Evolutionary conservation across 1,284 basidiomycete species (phyloP).

Genomic region (Ustilago trichophora): DNA sequence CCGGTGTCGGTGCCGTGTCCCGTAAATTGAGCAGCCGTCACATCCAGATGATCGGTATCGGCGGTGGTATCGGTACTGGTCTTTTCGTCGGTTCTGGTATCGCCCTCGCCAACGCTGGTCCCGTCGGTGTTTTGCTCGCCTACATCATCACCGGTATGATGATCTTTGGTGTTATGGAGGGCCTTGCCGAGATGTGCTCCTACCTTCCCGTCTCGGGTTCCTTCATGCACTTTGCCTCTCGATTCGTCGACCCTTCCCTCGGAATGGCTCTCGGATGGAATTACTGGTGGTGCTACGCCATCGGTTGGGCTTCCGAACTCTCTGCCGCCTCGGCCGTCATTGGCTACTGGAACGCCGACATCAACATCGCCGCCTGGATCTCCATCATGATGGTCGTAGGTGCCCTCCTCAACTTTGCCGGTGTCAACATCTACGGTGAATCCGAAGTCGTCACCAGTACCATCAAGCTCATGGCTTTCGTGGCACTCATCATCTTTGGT

Average conservation of each 20-base stretch:
- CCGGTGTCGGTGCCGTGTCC: conserved; percentile 38
- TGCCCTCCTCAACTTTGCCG: conserved; percentile 53
- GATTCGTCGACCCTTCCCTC: conserved; percentile 73
- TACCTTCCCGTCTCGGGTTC: conserved; percentile 59
- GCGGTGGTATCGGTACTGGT: conserved; percentile 61
- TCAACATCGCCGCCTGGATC: conserved; percentile 56
- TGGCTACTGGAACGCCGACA: conserved; percentile 59
- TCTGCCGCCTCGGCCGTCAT: conserved; percentile 68
- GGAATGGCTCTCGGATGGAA: conserved; percentile 73
- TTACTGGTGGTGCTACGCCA: conserved; percentile 60
- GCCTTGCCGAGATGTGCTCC: conserved; percentile 58
- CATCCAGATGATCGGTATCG: conserved; percentile 58
- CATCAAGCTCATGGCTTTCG: conserved; percentile 72
- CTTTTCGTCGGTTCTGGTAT: conserved; percentile 57
- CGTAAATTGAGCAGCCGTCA: conserved; percentile 40
- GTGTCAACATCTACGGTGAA: conserved; percentile 68
- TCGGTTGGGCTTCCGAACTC: conserved; percentile 61
- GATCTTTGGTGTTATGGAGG: conserved; percentile 56
- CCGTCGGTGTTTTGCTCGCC: conserved; percentile 54
- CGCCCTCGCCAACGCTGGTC: conserved; percentile 52
- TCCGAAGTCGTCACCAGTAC: conserved; percentile 72
- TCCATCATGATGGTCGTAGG: conserved; percentile 53
- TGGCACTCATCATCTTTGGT: conserved; percentile 73
- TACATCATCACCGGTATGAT: conserved; percentile 56
- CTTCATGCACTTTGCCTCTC: conserved; percentile 56